Percentiles rank a stretch among this genome's conserved stretches.
phyloP scores from a whole-genome alignment of 495 filamentous ascomycete genomes.

The Trichoderma erinaceum region DNA sequence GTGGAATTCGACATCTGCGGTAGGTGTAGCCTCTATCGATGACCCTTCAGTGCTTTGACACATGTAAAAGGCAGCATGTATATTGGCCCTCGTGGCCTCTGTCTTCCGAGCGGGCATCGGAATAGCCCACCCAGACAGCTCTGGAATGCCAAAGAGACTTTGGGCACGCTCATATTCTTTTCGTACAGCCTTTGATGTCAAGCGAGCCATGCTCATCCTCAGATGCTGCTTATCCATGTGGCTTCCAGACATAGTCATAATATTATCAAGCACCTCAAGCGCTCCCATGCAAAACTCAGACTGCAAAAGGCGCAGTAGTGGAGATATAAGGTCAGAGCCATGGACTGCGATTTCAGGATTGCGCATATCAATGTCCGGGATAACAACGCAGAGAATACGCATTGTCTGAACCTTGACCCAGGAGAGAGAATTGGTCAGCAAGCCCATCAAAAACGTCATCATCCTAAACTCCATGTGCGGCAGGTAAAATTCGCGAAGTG shows the following conservation, averaged over 20 bases:
- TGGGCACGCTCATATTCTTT: slow-evolving; percentile 94
- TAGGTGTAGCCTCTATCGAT: slow-evolving; percentile 60
- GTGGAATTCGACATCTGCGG: slow-evolving; percentile 87
- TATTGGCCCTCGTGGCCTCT: slow-evolving; percentile 74
- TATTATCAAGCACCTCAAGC: slow-evolving; percentile 82
- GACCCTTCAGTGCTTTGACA: slow-evolving; percentile 52
- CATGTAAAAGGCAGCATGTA: slow-evolving; percentile 95
- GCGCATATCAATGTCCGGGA: slow-evolving; percentile 90
- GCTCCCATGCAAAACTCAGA: slow-evolving; percentile 91
- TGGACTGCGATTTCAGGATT: slow-evolving; percentile 83
- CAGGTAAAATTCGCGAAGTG: slow-evolving; percentile 73
- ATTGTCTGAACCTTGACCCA: slow-evolving; percentile 93
- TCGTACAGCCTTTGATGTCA: slow-evolving; percentile 71
- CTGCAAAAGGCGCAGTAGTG: slow-evolving; percentile 81
- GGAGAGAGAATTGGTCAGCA: slow-evolving; percentile 77
- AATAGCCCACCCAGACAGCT: slow-evolving; percentile 93
- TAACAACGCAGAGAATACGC: slow-evolving; percentile 76
- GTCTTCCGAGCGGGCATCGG: slow-evolving; percentile 88
- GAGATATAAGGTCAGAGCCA: slow-evolving; percentile 92
- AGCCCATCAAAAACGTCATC: slow-evolving; percentile 83
- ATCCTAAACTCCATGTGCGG: slow-evolving; percentile 77
- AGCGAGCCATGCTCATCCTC: slow-evolving; percentile 90
- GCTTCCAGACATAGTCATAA: slow-evolving; percentile 88
- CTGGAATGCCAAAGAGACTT: slow-evolving; percentile 93
- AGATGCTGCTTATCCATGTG: slow-evolving; percentile 90